Conservation (phyloP, 2,329 filamentous ascomycete species). For the Xylaria sp. region DNA sequence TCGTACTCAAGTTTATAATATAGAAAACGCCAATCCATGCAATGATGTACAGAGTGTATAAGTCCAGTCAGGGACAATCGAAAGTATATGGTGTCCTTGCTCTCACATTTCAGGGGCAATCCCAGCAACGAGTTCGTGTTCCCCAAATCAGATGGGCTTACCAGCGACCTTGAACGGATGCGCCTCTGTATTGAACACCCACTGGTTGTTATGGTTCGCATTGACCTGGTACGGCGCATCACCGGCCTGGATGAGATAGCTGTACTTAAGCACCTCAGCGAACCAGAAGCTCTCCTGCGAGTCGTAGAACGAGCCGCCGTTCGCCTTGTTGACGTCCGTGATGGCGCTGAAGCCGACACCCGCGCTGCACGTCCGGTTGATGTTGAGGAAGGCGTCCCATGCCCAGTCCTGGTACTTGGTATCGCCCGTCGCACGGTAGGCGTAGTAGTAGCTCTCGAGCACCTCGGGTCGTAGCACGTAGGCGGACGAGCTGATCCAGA, state of each 20-base stretch:
- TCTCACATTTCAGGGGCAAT: background rate
- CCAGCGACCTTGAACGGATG: conserved; percentile 31
- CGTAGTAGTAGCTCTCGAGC: conserved; percentile 81
- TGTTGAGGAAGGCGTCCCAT: conserved; percentile 69
- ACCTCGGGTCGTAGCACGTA: conserved; percentile 78
- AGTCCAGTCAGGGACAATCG: background rate
- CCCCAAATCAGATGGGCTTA: conserved; percentile 22
- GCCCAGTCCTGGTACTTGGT: conserved; percentile 75
- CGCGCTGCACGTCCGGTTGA: conserved; percentile 58
- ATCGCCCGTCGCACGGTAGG: conserved; percentile 73
- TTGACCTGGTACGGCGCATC: conserved; percentile 52
- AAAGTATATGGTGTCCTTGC: background rate
- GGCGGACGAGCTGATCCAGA: conserved; percentile 56
- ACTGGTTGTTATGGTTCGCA: conserved; percentile 41
- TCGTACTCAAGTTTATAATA: background rate
- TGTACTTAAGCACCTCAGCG: conserved; percentile 82
- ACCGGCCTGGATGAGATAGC: conserved; percentile 63
- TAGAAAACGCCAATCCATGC: conserved; percentile 16
- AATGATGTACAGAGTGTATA: conserved; percentile 1
- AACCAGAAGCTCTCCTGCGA: conserved; percentile 86
- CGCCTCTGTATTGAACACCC: conserved; percentile 48
- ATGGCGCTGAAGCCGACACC: conserved; percentile 64
- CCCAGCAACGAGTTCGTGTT: background rate
- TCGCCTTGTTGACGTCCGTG: conserved; percentile 56
- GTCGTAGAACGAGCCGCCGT: conserved; percentile 58